Conservation (phyloP, 306 rosid species). For the Inga laurina region DNA sequence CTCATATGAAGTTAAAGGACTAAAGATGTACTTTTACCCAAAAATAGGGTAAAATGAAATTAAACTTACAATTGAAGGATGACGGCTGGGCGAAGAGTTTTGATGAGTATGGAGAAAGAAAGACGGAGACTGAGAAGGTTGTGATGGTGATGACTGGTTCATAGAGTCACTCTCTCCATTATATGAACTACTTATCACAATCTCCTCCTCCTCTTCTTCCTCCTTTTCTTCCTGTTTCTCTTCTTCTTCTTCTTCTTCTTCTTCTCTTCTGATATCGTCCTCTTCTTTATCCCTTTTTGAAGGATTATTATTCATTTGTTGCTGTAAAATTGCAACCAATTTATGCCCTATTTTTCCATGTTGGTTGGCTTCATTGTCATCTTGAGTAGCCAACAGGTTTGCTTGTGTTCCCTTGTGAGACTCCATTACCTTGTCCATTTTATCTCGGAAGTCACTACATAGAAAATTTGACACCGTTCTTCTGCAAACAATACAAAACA, state of each 20-base stretch:
- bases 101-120: slow-evolving; percentile 17
- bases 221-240: not conserved
- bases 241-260: not conserved
- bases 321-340: slow-evolving; percentile 34
- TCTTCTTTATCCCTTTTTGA: slow-evolving; percentile 27
- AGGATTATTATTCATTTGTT: slow-evolving; percentile 12
- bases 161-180: slow-evolving; percentile 51
- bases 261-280: slow-evolving; percentile 18
- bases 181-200: slow-evolving; percentile 42
- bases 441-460: slow-evolving; percentile 63
- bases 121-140: not conserved
- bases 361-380: slow-evolving; percentile 31
- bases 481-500: slow-evolving; percentile 40
- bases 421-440: slow-evolving; percentile 71
- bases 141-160: slow-evolving; percentile 47
- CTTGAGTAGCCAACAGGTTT: slow-evolving; percentile 21
- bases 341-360: slow-evolving; percentile 25
- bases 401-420: slow-evolving; percentile 54
- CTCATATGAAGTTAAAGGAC: no score
- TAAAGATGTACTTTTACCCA: no score
- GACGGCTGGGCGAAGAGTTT: slow-evolving; percentile 42
- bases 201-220: slow-evolving; percentile 1
- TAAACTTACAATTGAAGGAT: slow-evolving; percentile 56
- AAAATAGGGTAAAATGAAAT: not conserved
- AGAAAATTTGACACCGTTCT: slow-evolving; percentile 78